Evolutionary conservation across 352 stramenopile species (phyloP).

Genomic region (Phytophthora palmivora): DNA sequence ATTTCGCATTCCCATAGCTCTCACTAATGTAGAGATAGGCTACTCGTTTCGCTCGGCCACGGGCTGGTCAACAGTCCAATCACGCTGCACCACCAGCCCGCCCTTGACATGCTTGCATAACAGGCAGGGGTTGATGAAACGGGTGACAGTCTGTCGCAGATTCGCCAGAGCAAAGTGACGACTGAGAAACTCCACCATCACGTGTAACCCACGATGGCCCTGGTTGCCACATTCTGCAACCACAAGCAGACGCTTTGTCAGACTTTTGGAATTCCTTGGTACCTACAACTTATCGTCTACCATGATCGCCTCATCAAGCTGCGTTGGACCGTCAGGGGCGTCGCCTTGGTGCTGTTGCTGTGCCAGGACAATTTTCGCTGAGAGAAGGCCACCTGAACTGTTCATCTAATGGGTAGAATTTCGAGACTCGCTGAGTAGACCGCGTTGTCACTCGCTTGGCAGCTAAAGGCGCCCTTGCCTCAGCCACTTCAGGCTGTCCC

Average conservation of each 20-base stretch:
- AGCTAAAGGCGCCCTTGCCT: background rate
- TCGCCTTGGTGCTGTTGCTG: background rate
- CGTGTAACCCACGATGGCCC: slow-evolving; percentile 8
- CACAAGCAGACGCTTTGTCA: slow-evolving; percentile 11
- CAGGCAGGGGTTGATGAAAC: slow-evolving; percentile 24
- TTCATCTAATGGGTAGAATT: slow-evolving; percentile 14
- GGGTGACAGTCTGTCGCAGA: background rate
- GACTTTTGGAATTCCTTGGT: background rate
- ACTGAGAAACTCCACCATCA: slow-evolving; percentile 17
- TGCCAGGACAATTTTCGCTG: background rate
- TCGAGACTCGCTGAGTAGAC: background rate
- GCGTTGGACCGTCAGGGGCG: background rate
- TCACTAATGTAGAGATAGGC: too few relatives aligned
- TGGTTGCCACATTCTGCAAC: slow-evolving; percentile 4
- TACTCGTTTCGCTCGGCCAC: slow-evolving; percentile 9
- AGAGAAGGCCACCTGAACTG: slow-evolving; percentile 13
- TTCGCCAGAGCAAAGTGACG: slow-evolving; percentile 9
- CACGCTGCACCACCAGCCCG: slow-evolving; percentile 12
- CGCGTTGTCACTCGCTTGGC: slow-evolving; percentile 13
- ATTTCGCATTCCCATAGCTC: too few relatives aligned
- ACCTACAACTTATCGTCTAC: slow-evolving; percentile 8
- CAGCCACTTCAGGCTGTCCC: background rate
- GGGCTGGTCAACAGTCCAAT: slow-evolving; percentile 5
- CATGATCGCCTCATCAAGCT: background rate
- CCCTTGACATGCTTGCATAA: too few relatives aligned